Percentiles rank a stretch among this genome's conserved stretches.
phyloP scores from a whole-genome alignment of 2,329 filamentous ascomycete species.

The Monosporascus sp. region DNA sequence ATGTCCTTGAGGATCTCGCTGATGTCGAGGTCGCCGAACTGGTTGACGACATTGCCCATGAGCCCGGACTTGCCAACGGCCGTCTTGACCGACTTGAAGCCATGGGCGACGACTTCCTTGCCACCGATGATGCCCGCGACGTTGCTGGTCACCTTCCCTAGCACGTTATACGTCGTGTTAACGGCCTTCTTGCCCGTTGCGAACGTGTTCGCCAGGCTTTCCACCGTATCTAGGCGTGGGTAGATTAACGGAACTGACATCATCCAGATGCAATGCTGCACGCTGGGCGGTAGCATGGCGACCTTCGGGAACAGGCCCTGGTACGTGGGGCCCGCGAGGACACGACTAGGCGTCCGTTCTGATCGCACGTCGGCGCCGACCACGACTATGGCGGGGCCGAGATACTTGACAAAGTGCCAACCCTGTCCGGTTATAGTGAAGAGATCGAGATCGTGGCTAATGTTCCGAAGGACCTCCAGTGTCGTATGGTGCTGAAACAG shows the following conservation, averaged over 20 bases:
- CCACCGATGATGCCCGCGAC: constrained; percentile 94
- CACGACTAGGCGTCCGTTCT: constrained; percentile 82
- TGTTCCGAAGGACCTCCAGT: constrained; percentile 83
- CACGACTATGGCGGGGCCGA: constrained; percentile 85
- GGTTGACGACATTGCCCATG: constrained; percentile 92
- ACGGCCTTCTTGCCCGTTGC: constrained; percentile 95
- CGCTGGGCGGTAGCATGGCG: constrained; percentile 79
- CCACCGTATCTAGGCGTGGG: constrained; percentile 83
- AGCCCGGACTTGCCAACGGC: constrained; percentile 91
- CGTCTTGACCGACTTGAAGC: constrained; percentile 93
- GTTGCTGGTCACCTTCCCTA: constrained; percentile 91
- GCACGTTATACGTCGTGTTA: constrained; percentile 91
- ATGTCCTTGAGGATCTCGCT: constrained; percentile 91
- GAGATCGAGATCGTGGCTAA: constrained; percentile 80
- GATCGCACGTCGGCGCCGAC: constrained; percentile 89
- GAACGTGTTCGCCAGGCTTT: constrained; percentile 85
- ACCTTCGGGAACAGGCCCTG: constrained; percentile 97
- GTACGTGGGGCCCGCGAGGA: constrained; percentile 94
- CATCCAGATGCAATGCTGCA: constrained; percentile 98
- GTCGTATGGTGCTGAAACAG: constrained; percentile 98
- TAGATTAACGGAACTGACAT: constrained; percentile 87
- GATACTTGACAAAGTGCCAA: constrained; percentile 97
- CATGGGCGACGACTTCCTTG: constrained; percentile 85
- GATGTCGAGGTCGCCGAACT: constrained; percentile 93
- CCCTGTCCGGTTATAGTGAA: constrained; percentile 97